Base-by-base conservation (phyloP, 202 grass and related monocot genomes). In the Setaria viridis region DNA sequence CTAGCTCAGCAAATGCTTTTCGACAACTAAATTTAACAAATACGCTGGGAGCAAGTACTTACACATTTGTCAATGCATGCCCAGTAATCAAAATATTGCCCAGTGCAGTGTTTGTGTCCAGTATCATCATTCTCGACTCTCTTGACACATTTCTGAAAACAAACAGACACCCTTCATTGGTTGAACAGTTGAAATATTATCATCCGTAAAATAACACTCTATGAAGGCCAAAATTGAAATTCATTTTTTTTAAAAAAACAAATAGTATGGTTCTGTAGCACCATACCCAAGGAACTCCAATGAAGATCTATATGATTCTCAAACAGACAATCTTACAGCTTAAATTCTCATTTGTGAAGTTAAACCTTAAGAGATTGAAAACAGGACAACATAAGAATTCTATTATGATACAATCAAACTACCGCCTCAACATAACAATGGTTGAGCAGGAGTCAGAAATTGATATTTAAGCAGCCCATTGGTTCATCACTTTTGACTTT, bases 1-100 rank as follows among this genome's bases (percentile, higher is more conserved):
- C 59, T 51, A 39, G 11, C 42, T 29, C 14, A 1, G 0, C 11
- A 11, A 9, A 15, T 51, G 32, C 47, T 57, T 84, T 84, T 56
- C 14, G n/a, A 15, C 4, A 48, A 13, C 14, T 20, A 12, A 32
- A 21, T 79, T 33, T 59, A 35, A 6, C 4, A 76, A 41, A 83
- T 25, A 37, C 16, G 29, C 11, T 30, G n/a, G 21, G 66, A 29
- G 3, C 0, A 5, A 82, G 58, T 70, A 81, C 94, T 94, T 88
- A 97, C 94, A 49, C 90, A 92, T 94, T 92, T 94, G 71, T 94
- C 92, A 15, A 97, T 64, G 48, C 94, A 97, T 58, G 77, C 85
- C 92, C 87, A 94, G 54, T 97, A 97, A 84, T 94, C 94, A 58
- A 97, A 97, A 79, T 91, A 97, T 74, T 97, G 94, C 43, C 94